Evolutionary conservation across 208 protist genomes (phyloP).

Genomic region (Angomonas ambiguus): DNA sequence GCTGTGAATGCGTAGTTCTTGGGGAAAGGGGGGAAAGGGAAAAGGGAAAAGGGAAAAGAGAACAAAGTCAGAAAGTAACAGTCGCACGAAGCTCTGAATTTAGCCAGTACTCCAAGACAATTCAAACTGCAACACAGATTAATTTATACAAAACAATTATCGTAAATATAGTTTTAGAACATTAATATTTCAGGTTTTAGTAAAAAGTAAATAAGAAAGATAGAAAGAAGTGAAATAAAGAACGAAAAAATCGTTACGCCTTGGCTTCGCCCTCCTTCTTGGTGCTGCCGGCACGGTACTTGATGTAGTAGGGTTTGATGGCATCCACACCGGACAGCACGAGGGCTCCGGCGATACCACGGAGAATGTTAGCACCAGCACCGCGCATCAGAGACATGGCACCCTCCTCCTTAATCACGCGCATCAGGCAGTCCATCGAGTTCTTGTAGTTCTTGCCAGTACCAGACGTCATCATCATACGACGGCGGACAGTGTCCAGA

Average conservation of each 20-base stretch:
- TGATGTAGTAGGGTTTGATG: slow-evolving; percentile 79
- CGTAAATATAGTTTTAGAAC: neutral
- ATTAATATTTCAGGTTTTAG: neutral
- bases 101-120: neutral
- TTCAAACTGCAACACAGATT: too few relatives aligned
- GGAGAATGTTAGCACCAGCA: slow-evolving; percentile 72
- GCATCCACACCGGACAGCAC: slow-evolving; percentile 78
- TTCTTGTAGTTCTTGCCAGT: slow-evolving; percentile 65
- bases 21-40: slow-evolving; percentile 3
- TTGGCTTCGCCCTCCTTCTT: slow-evolving; percentile 29
- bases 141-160: too few relatives aligned
- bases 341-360: slow-evolving; percentile 71
- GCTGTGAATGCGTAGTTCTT: neutral
- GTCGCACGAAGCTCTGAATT: neutral
- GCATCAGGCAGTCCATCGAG: slow-evolving; percentile 61
- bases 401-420: slow-evolving; percentile 64
- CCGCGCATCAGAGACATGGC: slow-evolving; percentile 48
- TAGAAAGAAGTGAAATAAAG: slow-evolving; percentile 1
- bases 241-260: slow-evolving; percentile 12
- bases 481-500: slow-evolving; percentile 96
- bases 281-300: slow-evolving; percentile 34
- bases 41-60: slow-evolving; percentile 11
- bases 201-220: neutral
- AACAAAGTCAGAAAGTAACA: neutral
- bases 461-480: slow-evolving; percentile 94